Evolutionary conservation across 208 protist species (phyloP).

Genomic region (Acanthamoeba royreba): DNA sequence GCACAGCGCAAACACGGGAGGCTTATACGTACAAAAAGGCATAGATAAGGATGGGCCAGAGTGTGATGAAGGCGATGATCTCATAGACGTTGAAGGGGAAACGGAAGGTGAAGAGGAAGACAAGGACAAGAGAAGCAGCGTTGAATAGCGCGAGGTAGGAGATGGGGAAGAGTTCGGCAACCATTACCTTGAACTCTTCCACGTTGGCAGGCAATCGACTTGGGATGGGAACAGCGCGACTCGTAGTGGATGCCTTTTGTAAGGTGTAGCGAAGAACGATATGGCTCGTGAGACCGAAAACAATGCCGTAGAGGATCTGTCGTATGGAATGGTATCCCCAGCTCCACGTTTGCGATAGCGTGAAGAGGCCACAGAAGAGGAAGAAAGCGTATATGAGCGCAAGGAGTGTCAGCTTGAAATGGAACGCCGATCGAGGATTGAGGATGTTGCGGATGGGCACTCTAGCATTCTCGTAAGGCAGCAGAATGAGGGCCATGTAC

Average conservation of each 20-base stretch:
- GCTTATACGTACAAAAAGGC: background rate
- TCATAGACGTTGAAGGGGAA: constrained; percentile 19
- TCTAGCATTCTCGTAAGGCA: background rate
- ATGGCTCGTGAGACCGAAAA: background rate
- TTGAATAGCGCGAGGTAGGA: constrained; percentile 12
- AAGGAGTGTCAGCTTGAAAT: constrained; percentile 5
- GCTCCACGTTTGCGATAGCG: background rate
- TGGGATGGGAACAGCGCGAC: background rate
- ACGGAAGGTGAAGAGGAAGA: background rate
- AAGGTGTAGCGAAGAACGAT: background rate
- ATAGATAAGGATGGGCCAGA: background rate
- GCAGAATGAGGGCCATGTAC: background rate
- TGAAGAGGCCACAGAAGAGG: background rate
- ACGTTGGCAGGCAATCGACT: background rate
- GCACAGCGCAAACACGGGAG: background rate
- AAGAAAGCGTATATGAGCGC: background rate
- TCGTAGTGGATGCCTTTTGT: background rate
- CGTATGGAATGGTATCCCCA: constrained; percentile 5
- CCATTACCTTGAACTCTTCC: background rate
- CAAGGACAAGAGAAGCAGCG: background rate
- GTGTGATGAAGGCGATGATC: background rate
- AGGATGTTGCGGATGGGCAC: background rate
- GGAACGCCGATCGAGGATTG: background rate
- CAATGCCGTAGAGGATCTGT: background rate
- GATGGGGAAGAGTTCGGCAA: background rate